Conservation (phyloP, 495 filamentous ascomycete genomes). For the Terfezia boudieri region DNA sequence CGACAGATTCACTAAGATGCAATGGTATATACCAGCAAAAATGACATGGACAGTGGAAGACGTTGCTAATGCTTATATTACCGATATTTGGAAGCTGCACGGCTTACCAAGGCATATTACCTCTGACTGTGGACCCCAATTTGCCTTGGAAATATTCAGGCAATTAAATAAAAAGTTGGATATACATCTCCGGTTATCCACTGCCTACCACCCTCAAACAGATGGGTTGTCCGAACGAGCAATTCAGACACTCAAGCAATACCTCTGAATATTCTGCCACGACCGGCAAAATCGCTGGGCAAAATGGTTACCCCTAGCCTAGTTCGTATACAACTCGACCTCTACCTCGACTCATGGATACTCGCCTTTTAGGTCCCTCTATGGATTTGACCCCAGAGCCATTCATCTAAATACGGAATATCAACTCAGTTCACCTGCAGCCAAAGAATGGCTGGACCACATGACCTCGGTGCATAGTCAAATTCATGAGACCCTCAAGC, state of each 20-base stretch:
- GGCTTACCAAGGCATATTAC: not conserved
- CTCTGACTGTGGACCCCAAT: not conserved
- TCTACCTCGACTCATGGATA: not conserved
- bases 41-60: not conserved
- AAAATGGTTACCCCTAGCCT: not conserved
- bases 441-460: not conserved
- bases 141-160: not conserved
- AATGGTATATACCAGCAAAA: not conserved
- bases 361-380: not conserved
- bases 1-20: not conserved
- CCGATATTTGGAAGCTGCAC: not conserved
- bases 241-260: not conserved
- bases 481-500: not conserved
- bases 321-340: not conserved
- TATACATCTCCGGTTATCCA: not conserved
- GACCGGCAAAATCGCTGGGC: not conserved
- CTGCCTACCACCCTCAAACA: not conserved
- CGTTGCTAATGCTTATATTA: not conserved
- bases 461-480: not conserved
- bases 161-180: not conserved
- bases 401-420: not conserved
- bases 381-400: not conserved
- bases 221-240: conserved; percentile 1
- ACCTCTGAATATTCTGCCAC: not conserved
- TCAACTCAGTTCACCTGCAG: not conserved